Conservation (phyloP, 176 grass and related monocot species). For the Triticum dicoccoides region DNA sequence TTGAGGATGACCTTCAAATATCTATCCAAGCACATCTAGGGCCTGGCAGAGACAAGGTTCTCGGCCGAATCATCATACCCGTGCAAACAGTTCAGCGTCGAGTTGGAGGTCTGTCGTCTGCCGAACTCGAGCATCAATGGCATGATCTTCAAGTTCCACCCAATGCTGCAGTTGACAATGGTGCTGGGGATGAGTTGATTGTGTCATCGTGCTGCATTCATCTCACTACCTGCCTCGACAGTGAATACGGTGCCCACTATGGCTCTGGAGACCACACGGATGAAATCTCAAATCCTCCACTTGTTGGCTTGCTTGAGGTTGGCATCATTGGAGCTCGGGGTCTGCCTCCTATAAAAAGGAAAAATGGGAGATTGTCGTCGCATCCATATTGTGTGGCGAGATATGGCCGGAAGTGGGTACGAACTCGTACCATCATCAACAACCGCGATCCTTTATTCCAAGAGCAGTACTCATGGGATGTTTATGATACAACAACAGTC, state of each 20-base stretch:
- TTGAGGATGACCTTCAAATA: background rate
- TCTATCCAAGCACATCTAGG: background rate
- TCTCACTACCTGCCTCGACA: conserved; percentile 12
- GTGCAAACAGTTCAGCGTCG: background rate
- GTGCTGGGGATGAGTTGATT: background rate
- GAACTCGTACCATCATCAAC: conserved; percentile 31
- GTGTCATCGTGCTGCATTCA: background rate
- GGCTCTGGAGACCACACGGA: background rate
- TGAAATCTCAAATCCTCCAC: background rate
- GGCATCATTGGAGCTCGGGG: conserved; percentile 18
- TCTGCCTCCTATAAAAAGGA: conserved; percentile 2
- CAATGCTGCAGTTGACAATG: background rate
- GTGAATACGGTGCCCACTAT: conserved; percentile 12
- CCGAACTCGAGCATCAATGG: background rate
- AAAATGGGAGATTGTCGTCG: background rate
- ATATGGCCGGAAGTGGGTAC: conserved; percentile 44
- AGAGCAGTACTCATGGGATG: conserved; percentile 48
- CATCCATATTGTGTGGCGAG: conserved; percentile 45
- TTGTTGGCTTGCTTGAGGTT: conserved; percentile 22
- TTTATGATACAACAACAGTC: conserved; percentile 36
- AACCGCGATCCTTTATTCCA: conserved; percentile 19
- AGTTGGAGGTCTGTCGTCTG: background rate
- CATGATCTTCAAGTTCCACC: conserved; percentile 8
- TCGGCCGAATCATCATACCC: conserved; percentile 4
- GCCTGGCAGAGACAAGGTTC: background rate